Conservation (phyloP, 345 rosid species). For the Ceriops tagal region DNA sequence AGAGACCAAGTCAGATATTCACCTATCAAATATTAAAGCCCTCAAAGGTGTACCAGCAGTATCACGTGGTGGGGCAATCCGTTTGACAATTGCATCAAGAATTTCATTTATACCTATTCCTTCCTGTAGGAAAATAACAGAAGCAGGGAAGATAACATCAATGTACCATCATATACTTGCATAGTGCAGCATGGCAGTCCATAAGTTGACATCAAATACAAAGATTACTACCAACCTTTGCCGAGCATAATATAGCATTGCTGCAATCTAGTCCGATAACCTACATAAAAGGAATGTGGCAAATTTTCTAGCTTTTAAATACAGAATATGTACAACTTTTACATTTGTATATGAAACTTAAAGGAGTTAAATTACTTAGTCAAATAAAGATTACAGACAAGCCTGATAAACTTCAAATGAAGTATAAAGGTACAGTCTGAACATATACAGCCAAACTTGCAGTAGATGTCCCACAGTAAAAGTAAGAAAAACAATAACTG, state of each 20-base stretch:
- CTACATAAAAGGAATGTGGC: slow-evolving; percentile 34
- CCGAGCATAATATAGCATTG: slow-evolving; percentile 89
- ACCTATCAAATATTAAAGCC: slow-evolving; percentile 97
- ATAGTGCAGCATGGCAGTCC: background rate
- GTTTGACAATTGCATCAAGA: slow-evolving; percentile 71
- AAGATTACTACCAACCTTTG: slow-evolving; percentile 62
- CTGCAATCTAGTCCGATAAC: slow-evolving; percentile 95
- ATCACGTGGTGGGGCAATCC: slow-evolving; percentile 74
- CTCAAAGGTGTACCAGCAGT: slow-evolving; percentile 60
- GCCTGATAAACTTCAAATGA: slow-evolving; percentile 8
- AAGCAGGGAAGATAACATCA: slow-evolving; percentile 1
- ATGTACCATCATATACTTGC: slow-evolving; percentile 6
- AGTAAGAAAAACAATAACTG: background rate
- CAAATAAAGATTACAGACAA: slow-evolving; percentile 6
- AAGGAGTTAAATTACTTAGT: slow-evolving; percentile 10
- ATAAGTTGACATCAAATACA: slow-evolving; percentile 3
- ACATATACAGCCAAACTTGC: background rate
- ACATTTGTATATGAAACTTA: slow-evolving; percentile 18
- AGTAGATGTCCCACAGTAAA: background rate
- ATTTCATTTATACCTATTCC: slow-evolving; percentile 89
- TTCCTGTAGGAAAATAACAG: slow-evolving; percentile 46
- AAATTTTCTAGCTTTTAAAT: background rate
- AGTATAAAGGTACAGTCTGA: slow-evolving; percentile 6
- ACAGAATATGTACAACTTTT: background rate
- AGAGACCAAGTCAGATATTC: slow-evolving; percentile 18